Evolutionary conservation across 805 yeast genomes (phyloP).

Genomic region (Zygosaccharomyces bisporus): DNA sequence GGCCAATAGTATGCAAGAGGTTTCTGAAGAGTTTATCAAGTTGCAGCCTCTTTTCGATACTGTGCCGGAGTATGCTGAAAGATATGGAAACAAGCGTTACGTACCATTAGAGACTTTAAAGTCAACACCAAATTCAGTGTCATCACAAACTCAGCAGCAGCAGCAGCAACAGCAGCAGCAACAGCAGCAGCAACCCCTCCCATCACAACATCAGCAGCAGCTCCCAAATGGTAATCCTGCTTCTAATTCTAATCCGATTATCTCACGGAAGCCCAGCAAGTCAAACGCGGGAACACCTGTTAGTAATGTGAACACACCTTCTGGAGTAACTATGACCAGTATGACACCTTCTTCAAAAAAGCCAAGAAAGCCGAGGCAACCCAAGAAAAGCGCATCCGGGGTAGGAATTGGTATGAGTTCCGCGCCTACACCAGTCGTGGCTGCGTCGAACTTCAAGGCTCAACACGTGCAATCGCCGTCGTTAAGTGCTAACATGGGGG

Average conservation of each 20-base stretch:
- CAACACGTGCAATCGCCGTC: conserved; percentile 1
- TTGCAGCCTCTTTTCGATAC: conserved; percentile 28
- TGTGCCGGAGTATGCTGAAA: conserved; percentile 24
- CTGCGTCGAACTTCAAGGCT: conserved; percentile 3
- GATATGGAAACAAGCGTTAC: conserved; percentile 21
- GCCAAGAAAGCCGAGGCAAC: conserved; percentile 30
- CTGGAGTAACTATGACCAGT: conserved; percentile 12
- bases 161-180: conserved; percentile 1
- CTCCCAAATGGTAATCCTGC: conserved; percentile 3
- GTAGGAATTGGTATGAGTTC: conserved; percentile 1
- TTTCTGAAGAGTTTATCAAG: conserved; percentile 23
- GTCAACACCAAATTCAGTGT: conserved; percentile 6
- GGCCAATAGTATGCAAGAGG: conserved; percentile 21
- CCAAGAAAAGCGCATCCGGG: conserved; percentile 15
- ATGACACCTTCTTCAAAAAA: conserved; percentile 23
- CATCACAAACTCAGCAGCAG: conserved; percentile 5
- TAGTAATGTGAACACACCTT: conserved; percentile 17
- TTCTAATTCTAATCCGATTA: neutral
- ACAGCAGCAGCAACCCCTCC: conserved; percentile 5
- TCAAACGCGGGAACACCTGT: conserved; percentile 22
- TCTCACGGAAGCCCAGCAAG: conserved; percentile 11
- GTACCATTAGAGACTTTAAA: conserved; percentile 27
- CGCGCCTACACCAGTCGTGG: conserved; percentile 2
- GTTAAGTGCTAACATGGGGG: neutral
- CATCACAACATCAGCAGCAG: conserved; percentile 7